Percentiles rank a stretch among this genome's conserved stretches.
Evolutionary conservation across 208 protist species (phyloP).

Genomic region (Angomonas ambiguus): DNA sequence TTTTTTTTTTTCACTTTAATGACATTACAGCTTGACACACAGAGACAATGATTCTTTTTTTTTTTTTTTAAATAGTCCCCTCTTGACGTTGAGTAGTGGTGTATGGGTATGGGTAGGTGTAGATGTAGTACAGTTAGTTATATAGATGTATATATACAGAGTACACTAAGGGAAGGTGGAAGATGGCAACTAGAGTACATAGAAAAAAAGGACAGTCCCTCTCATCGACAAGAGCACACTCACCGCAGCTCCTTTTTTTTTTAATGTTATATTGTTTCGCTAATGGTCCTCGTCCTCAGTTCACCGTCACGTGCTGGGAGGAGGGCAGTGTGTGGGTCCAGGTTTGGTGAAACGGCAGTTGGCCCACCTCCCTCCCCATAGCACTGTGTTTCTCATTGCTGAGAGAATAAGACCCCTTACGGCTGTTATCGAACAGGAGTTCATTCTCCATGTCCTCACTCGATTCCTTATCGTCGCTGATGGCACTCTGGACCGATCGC

Average conservation of each 20-base stretch:
- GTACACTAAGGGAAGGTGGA: no score
- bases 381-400: no score
- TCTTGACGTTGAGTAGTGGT: no score
- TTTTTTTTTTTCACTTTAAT: no score
- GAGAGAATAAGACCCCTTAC: no score
- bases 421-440: not conserved
- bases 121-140: no score
- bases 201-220: no score
- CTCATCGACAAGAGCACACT: not conserved
- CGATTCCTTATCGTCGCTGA: not conserved
- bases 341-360: not conserved
- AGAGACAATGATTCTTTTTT: not conserved
- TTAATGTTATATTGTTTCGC: constrained; percentile 1
- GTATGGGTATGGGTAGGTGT: no score
- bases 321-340: constrained; percentile 8
- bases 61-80: no score
- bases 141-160: no score
- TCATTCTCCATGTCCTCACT: not conserved
- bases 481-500: not conserved
- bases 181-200: no score
- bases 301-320: constrained; percentile 8
- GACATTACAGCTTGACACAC: no score
- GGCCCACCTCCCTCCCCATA: constrained; percentile 7
- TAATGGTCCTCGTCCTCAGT: not conserved
- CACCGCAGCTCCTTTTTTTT: not conserved